Conservation (phyloP, 352 stramenopile species). For the Pythium aphanidermatum region DNA sequence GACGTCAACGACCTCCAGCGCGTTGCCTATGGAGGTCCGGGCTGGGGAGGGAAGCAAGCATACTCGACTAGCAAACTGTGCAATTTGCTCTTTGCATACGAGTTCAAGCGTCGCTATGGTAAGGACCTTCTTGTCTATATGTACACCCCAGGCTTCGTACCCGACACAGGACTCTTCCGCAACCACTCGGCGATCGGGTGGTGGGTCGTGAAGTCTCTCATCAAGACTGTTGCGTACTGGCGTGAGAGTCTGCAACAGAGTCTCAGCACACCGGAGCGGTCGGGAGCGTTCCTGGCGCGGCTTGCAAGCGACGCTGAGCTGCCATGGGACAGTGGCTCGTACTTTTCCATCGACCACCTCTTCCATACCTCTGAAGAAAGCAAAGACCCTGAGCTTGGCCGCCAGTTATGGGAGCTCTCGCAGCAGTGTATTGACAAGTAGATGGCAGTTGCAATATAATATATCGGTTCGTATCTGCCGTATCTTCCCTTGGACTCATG, state of each 20-base stretch:
- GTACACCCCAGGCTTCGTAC: slow-evolving; percentile 30
- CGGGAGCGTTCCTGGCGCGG: slow-evolving; percentile 24
- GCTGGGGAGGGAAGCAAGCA: slow-evolving; percentile 15
- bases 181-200: slow-evolving; percentile 24
- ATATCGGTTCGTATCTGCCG: no score
- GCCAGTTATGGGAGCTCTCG: slow-evolving; percentile 29
- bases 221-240: slow-evolving; percentile 22
- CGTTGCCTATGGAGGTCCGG: slow-evolving; percentile 23
- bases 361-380: slow-evolving; percentile 24
- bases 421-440: slow-evolving; percentile 31
- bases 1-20: slow-evolving; percentile 29
- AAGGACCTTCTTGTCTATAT: slow-evolving; percentile 25
- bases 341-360: slow-evolving; percentile 33
- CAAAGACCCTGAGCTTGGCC: slow-evolving; percentile 22
- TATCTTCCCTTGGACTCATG: no score
- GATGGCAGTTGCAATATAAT: background rate
- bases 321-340: slow-evolving; percentile 27
- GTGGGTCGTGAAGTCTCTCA: slow-evolving; percentile 23
- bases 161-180: slow-evolving; percentile 30
- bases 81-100: slow-evolving; percentile 37
- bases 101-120: slow-evolving; percentile 25
- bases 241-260: slow-evolving; percentile 9
- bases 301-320: slow-evolving; percentile 27
- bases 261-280: slow-evolving; percentile 27
- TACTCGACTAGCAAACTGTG: slow-evolving; percentile 40